Base-by-base conservation (phyloP, 805 yeast species). In the Scheffersomyces lignosus region DNA sequence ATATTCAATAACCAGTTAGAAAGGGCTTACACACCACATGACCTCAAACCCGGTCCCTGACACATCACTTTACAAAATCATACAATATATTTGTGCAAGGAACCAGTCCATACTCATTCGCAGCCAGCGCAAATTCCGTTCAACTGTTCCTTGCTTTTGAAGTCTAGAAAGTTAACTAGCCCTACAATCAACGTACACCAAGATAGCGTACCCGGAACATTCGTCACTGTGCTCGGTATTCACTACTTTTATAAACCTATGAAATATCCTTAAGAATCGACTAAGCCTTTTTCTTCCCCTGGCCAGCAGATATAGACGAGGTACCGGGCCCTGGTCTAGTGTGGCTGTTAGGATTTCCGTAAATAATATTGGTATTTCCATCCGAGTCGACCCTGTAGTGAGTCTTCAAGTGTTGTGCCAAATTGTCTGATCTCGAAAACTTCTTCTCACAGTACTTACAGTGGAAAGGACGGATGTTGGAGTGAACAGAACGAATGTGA, bases 391-490 rank as follows among this genome's bases (percentile, higher is more conserved):
- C 42, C 4, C 42, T 18, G 33, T 40, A 35, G 38, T 68, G 73
- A 4, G 73, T 68, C 47, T 68, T 68, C 46, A 66, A 58, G 43
- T 68, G 73, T 43, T 68, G 73, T 5, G 71, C 71, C 52, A 68
- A 58, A 41, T 68, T 68, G 46, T 68, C 73, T 4, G 67, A 59
- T 34, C 73, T 48, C 35, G 63, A 56, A 38, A 68, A 68, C 51
- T 66, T 66, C 58, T 68, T 68, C 15, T 66, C 73, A 45, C 73
- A 68, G 45, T 62, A 64, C 41, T 66, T 66, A 50, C 73, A 68
- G 41, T 65, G 72, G 51, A 66, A 67, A 2, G 73, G 73, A 13
- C 73, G 51, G 36, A 66, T 64, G 43, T 65, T 66, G n/a, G 70
- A 62, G 48, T 68, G 73, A 28, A 68, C 73, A 3, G 71, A 64